Base-by-base conservation (phyloP, 257 asterid species). In the Plantago major region DNA sequence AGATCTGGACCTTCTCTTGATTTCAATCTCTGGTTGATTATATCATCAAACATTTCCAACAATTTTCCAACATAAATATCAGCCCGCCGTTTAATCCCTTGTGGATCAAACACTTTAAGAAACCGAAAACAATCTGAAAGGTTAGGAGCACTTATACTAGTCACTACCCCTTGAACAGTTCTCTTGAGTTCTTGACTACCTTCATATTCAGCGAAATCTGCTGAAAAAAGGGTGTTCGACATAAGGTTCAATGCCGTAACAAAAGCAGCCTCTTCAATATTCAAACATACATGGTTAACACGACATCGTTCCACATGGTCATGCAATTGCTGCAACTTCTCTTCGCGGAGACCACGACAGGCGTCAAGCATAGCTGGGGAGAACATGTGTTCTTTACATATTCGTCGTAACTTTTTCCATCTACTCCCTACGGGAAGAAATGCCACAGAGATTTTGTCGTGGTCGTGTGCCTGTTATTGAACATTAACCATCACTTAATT, bases 181-280 rank as follows among this genome's bases (percentile, higher is more conserved):
- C 65, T 71, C 76, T 79, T 76, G 16, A 76, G 65, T 26, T 73
- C 82, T 26, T 62, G 68, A 13, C 62, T 62, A 3, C 58, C 18
- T 8, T 65, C 57, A 5, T 68, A 67, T 6, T 69, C 78, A 1
- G 71, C 55, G 10, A 69, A 46, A 40, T 73, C 70, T 0, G 11
- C 13, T 0, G 85, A 79, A 22, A 79, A 79, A 1, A 79, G 69
- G 0, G 78, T 70, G 63, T 37, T 65, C 1, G 85, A 73, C 68
- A 76, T 70, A 45, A 79, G 70, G 45, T 79, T 76, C 11, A 76
- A 61, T 18, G 78, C 65, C 0, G 82, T 79, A 0, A 58, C 64
- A 15, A 78, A 81, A n/a, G 66, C 71, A 11, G 75, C 78, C 9
- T 68, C 72, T 0, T 74, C 76, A 4, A 81, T 42, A 13, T 81